These are phyloP conservation scores for Candida orba DNA, from an alignment of 805 yeast genomes.

Conservation along the genomic window DNA sequence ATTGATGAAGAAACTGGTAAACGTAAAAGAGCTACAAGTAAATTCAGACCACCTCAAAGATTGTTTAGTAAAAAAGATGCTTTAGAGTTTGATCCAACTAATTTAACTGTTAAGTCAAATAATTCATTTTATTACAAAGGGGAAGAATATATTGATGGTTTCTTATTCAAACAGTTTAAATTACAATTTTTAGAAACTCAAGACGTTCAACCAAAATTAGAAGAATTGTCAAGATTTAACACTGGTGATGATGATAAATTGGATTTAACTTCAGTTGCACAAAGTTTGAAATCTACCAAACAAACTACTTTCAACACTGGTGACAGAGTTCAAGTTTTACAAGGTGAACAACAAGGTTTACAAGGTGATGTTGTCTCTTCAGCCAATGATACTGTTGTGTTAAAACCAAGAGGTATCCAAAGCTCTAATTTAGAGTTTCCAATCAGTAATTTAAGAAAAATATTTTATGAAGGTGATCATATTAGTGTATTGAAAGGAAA, in stretches of 20 bases:
- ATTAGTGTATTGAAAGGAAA: constrained; percentile 89
- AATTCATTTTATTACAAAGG: constrained; percentile 67
- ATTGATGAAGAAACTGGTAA: constrained; percentile 47
- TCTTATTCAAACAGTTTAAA: constrained; percentile 77
- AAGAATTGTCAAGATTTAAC: constrained; percentile 78
- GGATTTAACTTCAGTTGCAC: constrained; percentile 81
- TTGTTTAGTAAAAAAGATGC: constrained; percentile 89
- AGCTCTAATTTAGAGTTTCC: constrained; percentile 71
- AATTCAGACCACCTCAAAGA: constrained; percentile 76
- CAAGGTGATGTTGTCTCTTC: constrained; percentile 72
- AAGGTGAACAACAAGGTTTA: constrained; percentile 91
- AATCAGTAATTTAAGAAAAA: constrained; percentile 70
- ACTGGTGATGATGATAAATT: constrained; percentile 71
- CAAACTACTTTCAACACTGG: constrained; percentile 77
- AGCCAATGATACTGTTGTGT: constrained; percentile 52
- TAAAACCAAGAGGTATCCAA: constrained; percentile 37
- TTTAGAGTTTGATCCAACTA: constrained; percentile 69
- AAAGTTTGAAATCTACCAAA: constrained; percentile 63
- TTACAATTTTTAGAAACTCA: constrained; percentile 76
- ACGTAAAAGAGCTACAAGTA: constrained; percentile 48
- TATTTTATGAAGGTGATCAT: constrained; percentile 88
- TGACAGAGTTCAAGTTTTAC: constrained; percentile 84
- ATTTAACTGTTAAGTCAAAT: constrained; percentile 58
- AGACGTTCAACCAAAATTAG: constrained; percentile 77
- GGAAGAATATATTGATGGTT: constrained; percentile 89